Evolutionary conservation across 2,329 filamentous ascomycete species (phyloP), one percentile per base, ranked within the genome.

Genomic region (Colletotrichum falcatum): DNA sequence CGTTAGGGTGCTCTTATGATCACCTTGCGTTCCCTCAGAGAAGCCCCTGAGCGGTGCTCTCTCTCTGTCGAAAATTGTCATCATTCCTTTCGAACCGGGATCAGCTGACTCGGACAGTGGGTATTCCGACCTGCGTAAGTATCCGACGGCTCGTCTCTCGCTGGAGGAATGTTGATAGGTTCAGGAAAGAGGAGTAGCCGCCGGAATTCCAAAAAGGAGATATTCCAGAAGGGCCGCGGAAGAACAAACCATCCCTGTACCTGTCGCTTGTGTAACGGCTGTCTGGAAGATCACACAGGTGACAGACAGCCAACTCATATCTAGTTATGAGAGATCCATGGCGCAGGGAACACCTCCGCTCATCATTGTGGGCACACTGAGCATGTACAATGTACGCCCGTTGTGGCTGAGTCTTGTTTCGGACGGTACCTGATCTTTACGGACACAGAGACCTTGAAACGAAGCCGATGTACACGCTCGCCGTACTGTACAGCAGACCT

Each of bases 351-450:
- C 28, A n/a, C 48, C 12, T 37, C 55, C 9, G 33, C 44, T 66
- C 55, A n/a, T 39, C 48, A 30, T 28, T 49, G 49, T 56, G 51
- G 58, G 46, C 59, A 35, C n/a, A n/a, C n/a, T n/a, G n/a, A n/a
- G n/a, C n/a, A n/a, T n/a, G n/a, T n/a, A n/a, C n/a, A n/a, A n/a
- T 54, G 23, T 35, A 62, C 42, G n/a, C 20, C 23, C 44, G 35
- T 37, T 59, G 55, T 58, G 56, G 66, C 49, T 62, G 64, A 62
- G 66, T 58, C 33, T 67, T 59, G 67, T 67, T 62, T 70, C 64
- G 56, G 64, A 59, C 67, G 49, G 55, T 26, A 48, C 63, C 39
- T 62, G 42, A 62, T 53, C 53, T 42, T 62, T 37, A 46, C 54
- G 49, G 58, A 39, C 44, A 42, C 58, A 16, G 23, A 62, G 53